phyloP scores from a whole-genome alignment of 139 green algal species.

The Coelastrella sp. region DNA sequence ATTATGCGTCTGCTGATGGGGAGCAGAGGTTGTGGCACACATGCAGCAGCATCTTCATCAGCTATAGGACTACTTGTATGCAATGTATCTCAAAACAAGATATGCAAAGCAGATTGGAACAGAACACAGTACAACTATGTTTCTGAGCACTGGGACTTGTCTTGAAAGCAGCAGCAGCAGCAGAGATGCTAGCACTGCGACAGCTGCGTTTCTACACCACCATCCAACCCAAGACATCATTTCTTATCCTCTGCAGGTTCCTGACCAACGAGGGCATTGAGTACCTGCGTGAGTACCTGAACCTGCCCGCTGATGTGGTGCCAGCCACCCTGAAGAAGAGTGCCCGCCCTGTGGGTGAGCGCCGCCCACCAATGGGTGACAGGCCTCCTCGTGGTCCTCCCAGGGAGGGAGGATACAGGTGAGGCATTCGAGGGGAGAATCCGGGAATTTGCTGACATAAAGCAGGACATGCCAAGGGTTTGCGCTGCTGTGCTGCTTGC shows the following conservation, averaged over 20 bases:
- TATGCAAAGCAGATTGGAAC: too few species aligned
- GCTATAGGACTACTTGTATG: not conserved
- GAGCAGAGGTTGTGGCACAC: not conserved
- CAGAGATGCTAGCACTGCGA: not conserved
- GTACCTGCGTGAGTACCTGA: conserved; percentile 98
- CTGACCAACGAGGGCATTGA: conserved; percentile 98
- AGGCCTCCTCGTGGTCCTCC: conserved; percentile 62
- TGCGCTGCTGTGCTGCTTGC: not conserved
- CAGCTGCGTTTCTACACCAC: not conserved
- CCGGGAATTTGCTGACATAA: not conserved
- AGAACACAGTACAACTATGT: too few species aligned
- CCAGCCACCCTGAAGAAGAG: conserved; percentile 97
- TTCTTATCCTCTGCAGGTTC: conserved; percentile 75
- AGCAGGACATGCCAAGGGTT: not conserved
- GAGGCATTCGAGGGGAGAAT: conserved; percentile 61
- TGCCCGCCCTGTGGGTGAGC: conserved; percentile 75
- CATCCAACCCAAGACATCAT: not conserved
- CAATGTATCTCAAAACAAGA: too few species aligned
- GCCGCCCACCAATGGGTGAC: conserved; percentile 50
- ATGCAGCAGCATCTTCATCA: not conserved
- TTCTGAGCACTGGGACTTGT: too few species aligned
- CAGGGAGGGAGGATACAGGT: conserved; percentile 66
- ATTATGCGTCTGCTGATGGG: too few species aligned
- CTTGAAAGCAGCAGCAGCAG: conserved; percentile 9
- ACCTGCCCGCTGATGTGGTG: conserved; percentile 95